These are phyloP conservation scores for Yarrowia keelungensis DNA, from an alignment of 805 yeast species.

Conservation along the genomic window DNA sequence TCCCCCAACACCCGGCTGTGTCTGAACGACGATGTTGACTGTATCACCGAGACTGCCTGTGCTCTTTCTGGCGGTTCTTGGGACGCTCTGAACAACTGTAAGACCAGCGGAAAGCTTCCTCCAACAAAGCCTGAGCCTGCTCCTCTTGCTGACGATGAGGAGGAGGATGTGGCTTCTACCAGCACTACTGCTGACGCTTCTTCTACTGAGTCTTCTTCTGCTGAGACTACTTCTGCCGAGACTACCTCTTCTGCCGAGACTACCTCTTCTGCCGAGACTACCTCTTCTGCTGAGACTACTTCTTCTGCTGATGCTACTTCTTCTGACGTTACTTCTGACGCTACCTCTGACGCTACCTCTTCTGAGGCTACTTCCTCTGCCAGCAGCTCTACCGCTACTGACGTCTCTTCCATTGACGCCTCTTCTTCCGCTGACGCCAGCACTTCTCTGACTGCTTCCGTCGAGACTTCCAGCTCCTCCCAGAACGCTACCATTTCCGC, in stretches of 20 bases:
- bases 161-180: neutral
- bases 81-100: conserved; percentile 7
- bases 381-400: no score
- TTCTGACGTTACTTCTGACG: neutral
- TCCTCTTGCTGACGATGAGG: neutral
- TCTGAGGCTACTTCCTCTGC: no score
- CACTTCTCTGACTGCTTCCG: no score
- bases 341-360: no score
- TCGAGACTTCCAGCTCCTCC: no score
- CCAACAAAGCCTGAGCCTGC: neutral
- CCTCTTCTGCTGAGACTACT: neutral
- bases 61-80: conserved; percentile 7
- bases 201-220: neutral
- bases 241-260: neutral
- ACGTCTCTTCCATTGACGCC: no score
- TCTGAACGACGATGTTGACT: neutral
- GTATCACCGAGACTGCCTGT: conserved; percentile 6
- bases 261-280: neutral
- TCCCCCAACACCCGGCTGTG: conserved; percentile 1
- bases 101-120: neutral
- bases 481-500: no score
- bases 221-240: neutral
- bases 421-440: no score
- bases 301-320: neutral
- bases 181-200: neutral